Evolutionary conservation across 73 alveolate genomes (phyloP).

Genomic region (Uronychia setigera): DNA sequence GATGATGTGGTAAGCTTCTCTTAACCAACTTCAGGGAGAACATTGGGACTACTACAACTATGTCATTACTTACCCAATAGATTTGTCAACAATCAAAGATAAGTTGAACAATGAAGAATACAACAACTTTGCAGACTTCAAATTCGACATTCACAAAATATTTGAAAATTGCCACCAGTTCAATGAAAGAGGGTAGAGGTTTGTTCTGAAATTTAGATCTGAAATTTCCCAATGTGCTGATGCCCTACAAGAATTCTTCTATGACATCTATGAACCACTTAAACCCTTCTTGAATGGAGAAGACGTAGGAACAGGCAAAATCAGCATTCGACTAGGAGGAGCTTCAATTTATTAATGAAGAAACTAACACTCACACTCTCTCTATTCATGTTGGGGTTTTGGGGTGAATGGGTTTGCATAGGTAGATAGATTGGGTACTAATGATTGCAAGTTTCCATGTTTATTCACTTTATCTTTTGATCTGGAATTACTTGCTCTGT

Average conservation of each 20-base stretch:
- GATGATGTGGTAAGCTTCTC: conserved; percentile 17
- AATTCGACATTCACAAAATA: conserved; percentile 19
- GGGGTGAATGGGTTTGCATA: too few species aligned
- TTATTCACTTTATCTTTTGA: too few species aligned
- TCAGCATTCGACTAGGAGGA: too few species aligned
- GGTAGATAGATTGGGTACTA: too few species aligned
- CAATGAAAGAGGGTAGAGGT: conserved; percentile 38
- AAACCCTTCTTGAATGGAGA: too few species aligned
- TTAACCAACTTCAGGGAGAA: neutral
- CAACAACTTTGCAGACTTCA: conserved; percentile 11
- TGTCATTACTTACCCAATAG: conserved; percentile 54
- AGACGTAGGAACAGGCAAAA: too few species aligned
- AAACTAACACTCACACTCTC: too few species aligned
- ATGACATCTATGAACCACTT: neutral
- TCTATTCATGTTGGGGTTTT: too few species aligned
- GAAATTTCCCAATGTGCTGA: conserved; percentile 35
- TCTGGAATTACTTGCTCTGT: too few species aligned
- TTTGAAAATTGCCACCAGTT: conserved; percentile 34
- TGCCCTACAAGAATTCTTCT: conserved; percentile 22
- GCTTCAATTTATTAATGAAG: too few species aligned
- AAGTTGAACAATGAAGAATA: conserved; percentile 19
- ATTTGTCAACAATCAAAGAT: conserved; percentile 26
- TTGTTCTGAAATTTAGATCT: neutral
- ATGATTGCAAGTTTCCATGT: too few species aligned
- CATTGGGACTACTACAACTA: conserved; percentile 29